Base-by-base conservation (phyloP, 179 eudicot genomes). In the Corrigiola litoralis region DNA sequence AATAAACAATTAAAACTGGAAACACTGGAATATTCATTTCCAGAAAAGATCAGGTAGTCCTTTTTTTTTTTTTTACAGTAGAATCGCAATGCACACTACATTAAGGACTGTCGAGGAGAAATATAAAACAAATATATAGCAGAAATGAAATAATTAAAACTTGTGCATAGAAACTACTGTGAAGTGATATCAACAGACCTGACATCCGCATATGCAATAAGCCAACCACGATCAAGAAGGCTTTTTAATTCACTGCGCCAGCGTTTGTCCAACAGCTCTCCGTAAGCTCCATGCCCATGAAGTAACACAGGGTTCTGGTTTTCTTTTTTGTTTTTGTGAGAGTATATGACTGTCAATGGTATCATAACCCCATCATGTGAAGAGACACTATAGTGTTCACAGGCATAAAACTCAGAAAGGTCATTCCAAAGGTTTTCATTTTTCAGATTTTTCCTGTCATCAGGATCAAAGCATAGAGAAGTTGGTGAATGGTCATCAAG, bases 181-280 rank as follows among this genome's bases (percentile, higher is more conserved):
- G 18, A 8, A 28, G 13, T 36, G 58, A 56, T 32, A 10, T 13
- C 5, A 41, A 41, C 68, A 24, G 11, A 94, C 99, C 99, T 86
- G 68, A 94, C 99, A 83, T 94, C 96, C 14, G 99, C 99, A 78
- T 90, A 94, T 57, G 94, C 99, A 74, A 94, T 70, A 71, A 94
- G 79, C 99, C 99, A 94, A 50, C 97, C 99, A 71, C 97, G 94
- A 84, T 94, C 99, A 54, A 94, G 96, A 78, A 94, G 89, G 80
- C 95, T 94, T 81, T 87, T 94, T 46, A 81, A 78, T 76, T 94
- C 97, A 75, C 84, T 86, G 37, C 87, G 85, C 99, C 99, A 94
- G 50, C 99, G 79, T 79, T 94, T 94, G 81, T 94, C 95, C 63
- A 90, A 86, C 69, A 86, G 62, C 78, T 94, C 98, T 1, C 96